These are phyloP conservation scores for Cicer yamashitae DNA, from an alignment of 306 rosid species.

Conservation along the genomic window DNA sequence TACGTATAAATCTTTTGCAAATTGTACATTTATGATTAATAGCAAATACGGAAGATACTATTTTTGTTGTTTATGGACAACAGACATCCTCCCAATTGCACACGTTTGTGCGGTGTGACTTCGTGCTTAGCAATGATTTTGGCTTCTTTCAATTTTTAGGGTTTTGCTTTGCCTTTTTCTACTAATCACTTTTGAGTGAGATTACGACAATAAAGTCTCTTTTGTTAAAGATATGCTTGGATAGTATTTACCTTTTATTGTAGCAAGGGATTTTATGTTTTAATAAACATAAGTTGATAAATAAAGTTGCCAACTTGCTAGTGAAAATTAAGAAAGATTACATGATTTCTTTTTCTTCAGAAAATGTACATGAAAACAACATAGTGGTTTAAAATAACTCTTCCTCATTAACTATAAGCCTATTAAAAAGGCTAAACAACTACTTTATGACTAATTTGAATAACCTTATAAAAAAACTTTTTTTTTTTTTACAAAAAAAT, in stretches of 20 bases:
- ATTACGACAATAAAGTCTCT: constrained; percentile 39
- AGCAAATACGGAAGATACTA: constrained; percentile 35
- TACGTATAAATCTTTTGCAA: constrained; percentile 2
- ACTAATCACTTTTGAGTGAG: constrained; percentile 37
- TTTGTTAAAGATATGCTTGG: constrained; percentile 35
- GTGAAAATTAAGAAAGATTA: background rate
- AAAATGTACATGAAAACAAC: no score
- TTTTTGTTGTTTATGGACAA: constrained; percentile 22
- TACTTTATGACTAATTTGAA: no score
- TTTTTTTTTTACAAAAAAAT: no score
- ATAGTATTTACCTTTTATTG: constrained; percentile 28
- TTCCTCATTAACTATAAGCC: no score
- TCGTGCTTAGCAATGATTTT: constrained; percentile 38
- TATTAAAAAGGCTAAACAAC: no score
- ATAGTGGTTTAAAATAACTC: no score
- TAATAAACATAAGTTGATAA: constrained; percentile 4
- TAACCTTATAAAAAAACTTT: no score
- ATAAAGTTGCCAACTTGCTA: constrained; percentile 25
- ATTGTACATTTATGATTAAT: constrained; percentile 39
- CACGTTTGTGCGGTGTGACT: constrained; percentile 48
- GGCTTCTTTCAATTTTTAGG: constrained; percentile 35
- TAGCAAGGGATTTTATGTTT: constrained; percentile 3
- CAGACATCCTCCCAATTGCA: constrained; percentile 36
- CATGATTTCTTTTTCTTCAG: no score
- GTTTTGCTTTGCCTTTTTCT: constrained; percentile 17